Conservation (phyloP, 2,329 filamentous ascomycete species). For the Colletotrichum ledebouriae region DNA sequence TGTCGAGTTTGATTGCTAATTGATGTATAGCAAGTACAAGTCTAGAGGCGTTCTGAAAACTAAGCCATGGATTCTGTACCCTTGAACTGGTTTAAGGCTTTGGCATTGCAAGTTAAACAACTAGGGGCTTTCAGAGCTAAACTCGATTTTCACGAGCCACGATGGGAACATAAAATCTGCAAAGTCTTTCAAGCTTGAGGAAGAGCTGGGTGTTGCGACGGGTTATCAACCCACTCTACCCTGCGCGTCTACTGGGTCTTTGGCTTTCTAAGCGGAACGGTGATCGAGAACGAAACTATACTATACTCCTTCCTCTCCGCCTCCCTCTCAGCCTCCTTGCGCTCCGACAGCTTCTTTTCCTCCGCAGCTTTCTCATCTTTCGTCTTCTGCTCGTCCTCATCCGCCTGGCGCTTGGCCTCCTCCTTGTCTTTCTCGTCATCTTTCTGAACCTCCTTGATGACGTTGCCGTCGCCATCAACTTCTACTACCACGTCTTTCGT, state of each 20-base stretch:
- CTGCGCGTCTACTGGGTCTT: slow-evolving; percentile 18
- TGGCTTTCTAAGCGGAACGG: slow-evolving; percentile 35
- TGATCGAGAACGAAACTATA: slow-evolving; percentile 34
- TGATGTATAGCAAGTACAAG: too few relatives aligned
- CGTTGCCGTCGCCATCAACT: slow-evolving; percentile 63
- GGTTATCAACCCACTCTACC: too few relatives aligned
- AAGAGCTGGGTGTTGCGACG: too few relatives aligned
- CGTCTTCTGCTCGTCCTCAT: slow-evolving; percentile 45
- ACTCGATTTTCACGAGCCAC: too few relatives aligned
- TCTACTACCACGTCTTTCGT: slow-evolving; percentile 68
- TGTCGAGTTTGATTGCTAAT: too few relatives aligned
- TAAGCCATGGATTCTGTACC: too few relatives aligned
- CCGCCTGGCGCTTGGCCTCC: slow-evolving; percentile 50
- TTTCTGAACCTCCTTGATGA: slow-evolving; percentile 56
- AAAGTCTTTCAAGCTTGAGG: too few relatives aligned
- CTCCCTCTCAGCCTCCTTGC: slow-evolving; percentile 38
- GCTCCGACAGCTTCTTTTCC: slow-evolving; percentile 32
- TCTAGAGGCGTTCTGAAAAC: too few relatives aligned
- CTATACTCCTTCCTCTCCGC: slow-evolving; percentile 39
- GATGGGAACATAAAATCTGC: too few relatives aligned
- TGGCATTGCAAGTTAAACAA: too few relatives aligned
- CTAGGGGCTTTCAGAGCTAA: too few relatives aligned
- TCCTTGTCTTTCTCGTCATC: slow-evolving; percentile 55
- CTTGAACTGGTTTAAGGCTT: too few relatives aligned
- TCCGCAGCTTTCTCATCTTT: neutral